Evolutionary conservation across 2,329 filamentous ascomycete species (phyloP).

Genomic region (Dothistroma pini): DNA sequence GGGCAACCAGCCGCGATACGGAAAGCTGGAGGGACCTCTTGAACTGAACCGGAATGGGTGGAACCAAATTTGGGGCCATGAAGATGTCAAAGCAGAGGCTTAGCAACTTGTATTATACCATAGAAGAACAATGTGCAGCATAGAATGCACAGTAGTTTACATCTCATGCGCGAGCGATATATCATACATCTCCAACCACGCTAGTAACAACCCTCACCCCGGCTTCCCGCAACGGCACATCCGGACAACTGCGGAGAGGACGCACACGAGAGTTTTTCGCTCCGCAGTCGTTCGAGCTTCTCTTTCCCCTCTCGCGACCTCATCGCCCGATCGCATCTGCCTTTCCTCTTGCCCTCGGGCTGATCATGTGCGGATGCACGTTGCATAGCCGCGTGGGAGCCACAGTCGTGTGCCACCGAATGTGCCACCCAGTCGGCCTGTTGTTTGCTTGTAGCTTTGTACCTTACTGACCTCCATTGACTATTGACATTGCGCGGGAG

Average conservation of each 20-base stretch:
- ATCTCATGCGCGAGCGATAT: background rate
- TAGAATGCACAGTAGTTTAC: background rate
- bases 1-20: slow-evolving; percentile 59
- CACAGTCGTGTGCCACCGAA: slow-evolving; percentile 6
- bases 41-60: slow-evolving; percentile 31
- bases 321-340: background rate
- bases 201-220: background rate
- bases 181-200: background rate
- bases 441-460: background rate
- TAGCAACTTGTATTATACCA: background rate
- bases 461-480: background rate
- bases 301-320: background rate
- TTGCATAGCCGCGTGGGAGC: background rate
- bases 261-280: background rate
- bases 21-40: slow-evolving; percentile 48
- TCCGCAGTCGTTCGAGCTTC: background rate
- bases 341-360: slow-evolving; percentile 1
- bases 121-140: background rate
- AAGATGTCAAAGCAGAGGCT: background rate
- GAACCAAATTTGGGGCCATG: slow-evolving; percentile 31
- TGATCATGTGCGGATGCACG: background rate
- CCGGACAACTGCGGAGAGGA: background rate
- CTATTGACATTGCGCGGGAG: background rate
- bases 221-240: background rate
- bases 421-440: background rate